Conservation (phyloP, 2,329 filamentous ascomycete species). For the Magnaporthiopsis poae region DNA sequence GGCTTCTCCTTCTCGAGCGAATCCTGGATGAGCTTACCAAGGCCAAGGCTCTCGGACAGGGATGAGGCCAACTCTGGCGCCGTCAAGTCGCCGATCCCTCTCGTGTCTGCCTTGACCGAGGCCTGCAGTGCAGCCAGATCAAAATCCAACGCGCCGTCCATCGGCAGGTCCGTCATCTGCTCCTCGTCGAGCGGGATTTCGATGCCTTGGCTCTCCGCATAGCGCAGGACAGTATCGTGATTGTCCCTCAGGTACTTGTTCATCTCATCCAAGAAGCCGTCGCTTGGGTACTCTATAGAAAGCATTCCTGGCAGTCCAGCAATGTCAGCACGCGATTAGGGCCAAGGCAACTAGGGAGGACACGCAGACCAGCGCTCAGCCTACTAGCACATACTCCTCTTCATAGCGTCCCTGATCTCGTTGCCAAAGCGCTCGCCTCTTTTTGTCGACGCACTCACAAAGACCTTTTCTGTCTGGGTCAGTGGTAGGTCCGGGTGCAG, state of each 20-base stretch:
- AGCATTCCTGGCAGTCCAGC: constrained; percentile 17
- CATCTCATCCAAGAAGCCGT: constrained; percentile 25
- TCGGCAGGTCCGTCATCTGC: constrained; percentile 13
- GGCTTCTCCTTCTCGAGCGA: constrained; percentile 12
- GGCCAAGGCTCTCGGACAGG: constrained; percentile 10
- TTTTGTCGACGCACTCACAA: constrained; percentile 36
- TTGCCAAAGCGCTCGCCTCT: constrained; percentile 38
- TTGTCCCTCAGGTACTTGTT: constrained; percentile 23
- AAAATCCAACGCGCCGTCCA: constrained; percentile 4
- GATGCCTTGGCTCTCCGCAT: constrained; percentile 28
- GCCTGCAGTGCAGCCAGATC: constrained; percentile 10
- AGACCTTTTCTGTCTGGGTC: constrained; percentile 13
- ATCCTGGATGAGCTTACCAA: constrained; percentile 16
- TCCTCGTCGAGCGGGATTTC: constrained; percentile 26
- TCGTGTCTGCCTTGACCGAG: constrained; percentile 9
- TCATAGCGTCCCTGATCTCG: constrained; percentile 26
- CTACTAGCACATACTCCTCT: constrained; percentile 1
- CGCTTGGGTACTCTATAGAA: constrained; percentile 29
- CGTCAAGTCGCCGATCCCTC: background rate
- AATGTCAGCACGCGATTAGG: background rate
- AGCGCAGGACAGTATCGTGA: constrained; percentile 23
- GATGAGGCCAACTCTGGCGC: background rate
- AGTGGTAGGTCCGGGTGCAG: constrained; percentile 23
- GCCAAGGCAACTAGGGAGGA: background rate
- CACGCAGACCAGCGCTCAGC: background rate